These are phyloP conservation scores for Metarhizium brunneum DNA, from an alignment of 2,329 filamentous ascomycete species.

Conservation along the genomic window DNA sequence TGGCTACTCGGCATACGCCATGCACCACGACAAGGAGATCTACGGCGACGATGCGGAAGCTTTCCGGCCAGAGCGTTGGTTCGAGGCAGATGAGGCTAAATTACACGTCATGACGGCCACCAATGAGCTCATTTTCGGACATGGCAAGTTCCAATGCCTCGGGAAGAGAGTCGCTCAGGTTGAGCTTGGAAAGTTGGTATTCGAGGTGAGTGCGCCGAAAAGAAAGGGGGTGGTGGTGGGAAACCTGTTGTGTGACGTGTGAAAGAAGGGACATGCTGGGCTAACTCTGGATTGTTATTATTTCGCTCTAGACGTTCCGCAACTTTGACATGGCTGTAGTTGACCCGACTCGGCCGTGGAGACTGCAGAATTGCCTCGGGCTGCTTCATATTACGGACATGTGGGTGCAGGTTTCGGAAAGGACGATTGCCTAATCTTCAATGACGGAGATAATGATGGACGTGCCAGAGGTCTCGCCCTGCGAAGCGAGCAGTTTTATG, in stretches of 20 bases:
- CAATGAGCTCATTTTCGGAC: conserved; percentile 27
- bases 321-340: not conserved
- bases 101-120: conserved; percentile 22
- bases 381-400: not conserved
- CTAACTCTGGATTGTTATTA: not conserved
- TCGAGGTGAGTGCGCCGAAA: conserved; percentile 25
- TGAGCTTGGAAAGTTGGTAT: conserved; percentile 27
- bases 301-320: not conserved
- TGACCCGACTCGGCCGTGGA: not conserved
- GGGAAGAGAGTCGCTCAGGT: conserved; percentile 28
- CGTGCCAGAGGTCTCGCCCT: no score
- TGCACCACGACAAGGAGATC: conserved; percentile 20
- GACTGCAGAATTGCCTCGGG: not conserved
- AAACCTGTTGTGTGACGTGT: not conserved
- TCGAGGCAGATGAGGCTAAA: conserved; percentile 22
- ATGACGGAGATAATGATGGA: no score
- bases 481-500: no score
- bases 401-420: not conserved
- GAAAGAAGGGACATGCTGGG: not conserved
- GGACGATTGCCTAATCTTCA: not conserved
- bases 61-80: conserved; percentile 26
- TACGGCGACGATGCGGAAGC: conserved; percentile 23
- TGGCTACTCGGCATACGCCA: conserved; percentile 19
- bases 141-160: conserved; percentile 27
- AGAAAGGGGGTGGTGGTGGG: no score